Percentiles rank a stretch among this genome's conserved stretches.
These are phyloP conservation scores for Rhododendron williamsianum DNA, from an alignment of 148 eudicot species.

Conservation along the genomic window DNA sequence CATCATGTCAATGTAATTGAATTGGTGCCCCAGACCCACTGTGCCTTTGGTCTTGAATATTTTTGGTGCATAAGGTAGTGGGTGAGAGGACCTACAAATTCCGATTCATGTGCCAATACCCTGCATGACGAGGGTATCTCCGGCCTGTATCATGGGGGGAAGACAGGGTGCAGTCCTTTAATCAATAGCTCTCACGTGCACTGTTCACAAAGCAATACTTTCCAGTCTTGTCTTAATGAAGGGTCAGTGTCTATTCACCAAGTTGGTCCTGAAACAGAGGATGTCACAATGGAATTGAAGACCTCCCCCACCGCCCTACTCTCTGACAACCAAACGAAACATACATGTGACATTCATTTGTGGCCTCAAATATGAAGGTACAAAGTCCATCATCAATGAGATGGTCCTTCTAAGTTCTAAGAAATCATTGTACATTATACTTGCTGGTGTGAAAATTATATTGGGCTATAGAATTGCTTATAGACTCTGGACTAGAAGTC, in stretches of 20 bases:
- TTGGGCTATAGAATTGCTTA: neutral
- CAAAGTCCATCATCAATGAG: neutral
- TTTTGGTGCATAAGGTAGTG: neutral
- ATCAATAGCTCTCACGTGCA: slow-evolving; percentile 10
- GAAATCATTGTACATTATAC: neutral
- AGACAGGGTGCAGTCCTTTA: neutral
- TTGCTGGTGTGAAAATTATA: neutral
- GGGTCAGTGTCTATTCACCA: neutral
- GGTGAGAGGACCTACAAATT: neutral
- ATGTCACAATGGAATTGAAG: neutral
- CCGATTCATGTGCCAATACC: neutral
- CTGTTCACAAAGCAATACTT: neutral
- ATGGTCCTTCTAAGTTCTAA: neutral
- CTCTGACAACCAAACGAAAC: neutral
- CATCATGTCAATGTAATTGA: neutral
- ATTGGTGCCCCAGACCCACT: neutral
- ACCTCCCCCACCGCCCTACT: neutral
- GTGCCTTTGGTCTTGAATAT: neutral
- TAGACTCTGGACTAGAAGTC: neutral
- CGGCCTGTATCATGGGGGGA: neutral
- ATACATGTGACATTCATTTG: neutral
- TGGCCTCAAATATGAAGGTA: neutral
- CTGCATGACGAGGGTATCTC: slow-evolving; percentile 3
- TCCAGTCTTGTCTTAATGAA: neutral
- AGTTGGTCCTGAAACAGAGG: slow-evolving; percentile 11